A percentile compares a stretch with the other conserved stretches of the same genome.
These are phyloP conservation scores for Eucalyptus virginea DNA, from an alignment of 345 rosid species.

Conservation along the genomic window DNA sequence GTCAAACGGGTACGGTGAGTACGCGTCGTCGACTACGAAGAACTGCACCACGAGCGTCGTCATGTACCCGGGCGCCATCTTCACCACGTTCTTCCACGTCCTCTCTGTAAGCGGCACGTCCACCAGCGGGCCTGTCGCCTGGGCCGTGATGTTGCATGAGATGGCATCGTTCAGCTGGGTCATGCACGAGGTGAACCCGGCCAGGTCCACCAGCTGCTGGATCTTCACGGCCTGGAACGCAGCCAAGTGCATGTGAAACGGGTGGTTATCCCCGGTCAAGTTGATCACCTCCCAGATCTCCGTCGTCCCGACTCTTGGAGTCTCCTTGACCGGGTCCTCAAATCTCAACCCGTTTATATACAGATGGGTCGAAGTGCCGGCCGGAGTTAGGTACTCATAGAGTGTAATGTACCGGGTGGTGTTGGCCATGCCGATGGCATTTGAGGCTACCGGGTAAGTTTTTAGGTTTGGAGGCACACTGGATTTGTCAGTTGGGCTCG, in stretches of 20 bases:
- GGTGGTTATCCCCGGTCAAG: conserved; percentile 71
- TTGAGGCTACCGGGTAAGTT: conserved; percentile 24
- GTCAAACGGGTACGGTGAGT: conserved; percentile 47
- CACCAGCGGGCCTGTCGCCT: conserved; percentile 38
- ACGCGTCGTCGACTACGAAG: conserved; percentile 35
- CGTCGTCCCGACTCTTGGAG: conserved; percentile 43
- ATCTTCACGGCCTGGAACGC: conserved; percentile 52
- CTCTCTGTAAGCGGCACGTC: conserved; percentile 46
- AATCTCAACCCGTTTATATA: conserved; percentile 51
- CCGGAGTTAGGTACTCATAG: conserved; percentile 47
- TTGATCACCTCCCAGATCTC: conserved; percentile 85
- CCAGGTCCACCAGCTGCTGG: conserved; percentile 20
- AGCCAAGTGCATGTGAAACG: conserved; percentile 77
- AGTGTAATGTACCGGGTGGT: conserved; percentile 53
- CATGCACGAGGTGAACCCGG: conserved; percentile 59
- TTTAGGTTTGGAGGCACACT: conserved; percentile 29
- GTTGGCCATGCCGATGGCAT: conserved; percentile 14
- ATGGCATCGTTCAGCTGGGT: conserved; percentile 35
- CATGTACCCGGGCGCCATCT: conserved; percentile 48
- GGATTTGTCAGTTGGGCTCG: conserved; percentile 17
- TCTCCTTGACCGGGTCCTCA: conserved; percentile 46
- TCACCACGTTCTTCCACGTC: conserved; percentile 89
- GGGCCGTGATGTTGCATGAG: conserved; percentile 30
- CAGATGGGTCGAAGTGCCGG: conserved; percentile 60
- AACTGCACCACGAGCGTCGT: conserved; percentile 53